Percentiles rank a stretch among this genome's conserved stretches.
Conservation (phyloP, 495 filamentous ascomycete genomes). For the Aspergillus sclerotioniger region DNA sequence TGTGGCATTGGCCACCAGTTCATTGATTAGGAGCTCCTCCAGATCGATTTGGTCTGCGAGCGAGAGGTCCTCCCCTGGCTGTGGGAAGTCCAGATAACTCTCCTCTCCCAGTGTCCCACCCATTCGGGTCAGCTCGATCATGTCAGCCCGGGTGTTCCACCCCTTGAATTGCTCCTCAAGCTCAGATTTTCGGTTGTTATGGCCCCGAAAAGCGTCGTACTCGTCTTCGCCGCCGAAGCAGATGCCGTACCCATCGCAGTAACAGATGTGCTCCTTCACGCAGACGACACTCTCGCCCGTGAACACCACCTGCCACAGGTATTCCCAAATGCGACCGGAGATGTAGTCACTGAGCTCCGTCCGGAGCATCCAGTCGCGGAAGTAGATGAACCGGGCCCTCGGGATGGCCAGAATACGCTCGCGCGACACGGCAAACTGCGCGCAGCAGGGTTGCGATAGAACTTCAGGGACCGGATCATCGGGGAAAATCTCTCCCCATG, state of each 20-base stretch:
- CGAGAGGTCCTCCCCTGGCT: constrained; percentile 31
- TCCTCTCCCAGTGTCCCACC: constrained; percentile 28
- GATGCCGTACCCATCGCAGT: constrained; percentile 75
- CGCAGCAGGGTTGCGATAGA: constrained; percentile 60
- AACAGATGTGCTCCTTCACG: constrained; percentile 65
- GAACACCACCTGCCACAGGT: constrained; percentile 74
- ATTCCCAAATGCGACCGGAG: constrained; percentile 72
- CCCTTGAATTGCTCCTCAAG: constrained; percentile 49
- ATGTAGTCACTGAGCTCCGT: constrained; percentile 64
- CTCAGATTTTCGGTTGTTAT: constrained; percentile 37
- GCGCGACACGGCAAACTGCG: constrained; percentile 63
- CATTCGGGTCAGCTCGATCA: constrained; percentile 34
- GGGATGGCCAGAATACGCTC: constrained; percentile 58
- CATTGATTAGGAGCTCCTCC: constrained; percentile 34
- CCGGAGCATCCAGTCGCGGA: constrained; percentile 66
- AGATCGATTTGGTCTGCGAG: constrained; percentile 26
- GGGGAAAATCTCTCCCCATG: constrained; percentile 58
- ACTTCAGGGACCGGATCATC: constrained; percentile 51
- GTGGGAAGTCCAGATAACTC: constrained; percentile 34
- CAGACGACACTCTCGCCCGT: constrained; percentile 56
- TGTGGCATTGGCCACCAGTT: constrained; percentile 41
- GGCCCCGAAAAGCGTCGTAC: constrained; percentile 48
- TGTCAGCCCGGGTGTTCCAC: constrained; percentile 41
- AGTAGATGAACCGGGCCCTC: constrained; percentile 56
- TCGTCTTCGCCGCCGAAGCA: constrained; percentile 65